Evolutionary conservation across 352 stramenopile genomes (phyloP).

Genomic region (Peronospora farinosa): DNA sequence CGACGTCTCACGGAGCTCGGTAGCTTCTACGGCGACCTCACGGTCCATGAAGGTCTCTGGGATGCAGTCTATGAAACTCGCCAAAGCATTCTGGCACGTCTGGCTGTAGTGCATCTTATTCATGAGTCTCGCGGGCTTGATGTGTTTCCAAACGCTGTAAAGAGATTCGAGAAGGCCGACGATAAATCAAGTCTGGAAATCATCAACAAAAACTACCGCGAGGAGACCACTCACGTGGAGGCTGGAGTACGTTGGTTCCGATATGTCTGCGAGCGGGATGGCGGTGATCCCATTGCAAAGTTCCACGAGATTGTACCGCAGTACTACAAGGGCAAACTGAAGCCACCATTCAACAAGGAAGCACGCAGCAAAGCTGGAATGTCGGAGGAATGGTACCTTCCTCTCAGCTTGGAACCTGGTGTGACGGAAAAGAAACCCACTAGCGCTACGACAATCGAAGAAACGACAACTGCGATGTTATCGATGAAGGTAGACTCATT

Average conservation of each 20-base stretch:
- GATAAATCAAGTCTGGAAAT: slow-evolving; percentile 37
- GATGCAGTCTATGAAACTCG: slow-evolving; percentile 44
- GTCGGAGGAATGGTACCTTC: slow-evolving; percentile 43
- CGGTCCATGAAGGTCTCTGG: slow-evolving; percentile 47
- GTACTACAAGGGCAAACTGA: slow-evolving; percentile 47
- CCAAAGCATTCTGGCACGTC: slow-evolving; percentile 28
- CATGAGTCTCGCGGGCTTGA: slow-evolving; percentile 55
- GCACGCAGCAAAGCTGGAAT: slow-evolving; percentile 41
- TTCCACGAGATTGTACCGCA: slow-evolving; percentile 47
- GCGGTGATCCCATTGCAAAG: slow-evolving; percentile 25
- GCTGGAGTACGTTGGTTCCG: slow-evolving; percentile 41
- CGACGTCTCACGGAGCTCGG: slow-evolving; percentile 39
- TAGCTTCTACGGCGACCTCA: slow-evolving; percentile 44
- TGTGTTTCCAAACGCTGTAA: slow-evolving; percentile 43
- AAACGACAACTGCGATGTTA: slow-evolving; percentile 13
- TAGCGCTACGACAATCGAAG: slow-evolving; percentile 10
- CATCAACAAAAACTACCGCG: slow-evolving; percentile 44
- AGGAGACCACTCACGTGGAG: slow-evolving; percentile 47
- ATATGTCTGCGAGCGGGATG: slow-evolving; percentile 33
- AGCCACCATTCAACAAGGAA: slow-evolving; percentile 54
- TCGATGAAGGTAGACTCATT: slow-evolving; percentile 36
- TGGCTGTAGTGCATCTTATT: slow-evolving; percentile 52
- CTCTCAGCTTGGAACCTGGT: slow-evolving; percentile 22
- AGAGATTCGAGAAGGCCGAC: slow-evolving; percentile 38
- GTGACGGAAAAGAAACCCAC: slow-evolving; percentile 1